Conservation (phyloP, 208 protist species). For the Phytomonas sp. region DNA sequence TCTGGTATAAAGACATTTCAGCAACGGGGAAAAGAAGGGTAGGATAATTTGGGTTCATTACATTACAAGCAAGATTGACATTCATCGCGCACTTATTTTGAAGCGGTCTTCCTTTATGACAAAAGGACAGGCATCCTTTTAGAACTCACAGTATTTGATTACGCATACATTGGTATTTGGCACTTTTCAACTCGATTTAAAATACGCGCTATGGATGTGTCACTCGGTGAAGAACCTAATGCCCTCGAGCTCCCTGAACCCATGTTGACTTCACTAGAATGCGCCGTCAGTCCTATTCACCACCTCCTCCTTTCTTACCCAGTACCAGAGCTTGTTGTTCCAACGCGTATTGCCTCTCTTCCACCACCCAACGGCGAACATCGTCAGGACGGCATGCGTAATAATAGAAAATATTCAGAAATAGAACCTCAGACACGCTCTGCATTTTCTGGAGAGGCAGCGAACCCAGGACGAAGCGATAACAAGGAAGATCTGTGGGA, state of each 20-base stretch:
- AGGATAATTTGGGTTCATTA: not conserved
- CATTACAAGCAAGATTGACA: not conserved
- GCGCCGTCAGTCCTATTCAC: constrained; percentile 23
- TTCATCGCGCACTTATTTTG: not conserved
- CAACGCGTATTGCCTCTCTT: not conserved
- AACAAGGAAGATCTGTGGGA: constrained; percentile 5
- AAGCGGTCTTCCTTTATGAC: not conserved
- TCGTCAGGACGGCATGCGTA: not conserved
- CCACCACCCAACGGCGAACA: not conserved
- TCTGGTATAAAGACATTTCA: not conserved
- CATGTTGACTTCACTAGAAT: not conserved
- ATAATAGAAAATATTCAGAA: constrained; percentile 6
- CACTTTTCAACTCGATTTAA: not conserved
- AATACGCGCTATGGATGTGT: not conserved
- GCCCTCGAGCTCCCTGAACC: not conserved
- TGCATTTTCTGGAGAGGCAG: constrained; percentile 6
- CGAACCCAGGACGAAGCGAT: not conserved
- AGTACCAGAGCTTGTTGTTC: constrained; percentile 16
- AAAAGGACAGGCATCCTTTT: not conserved
- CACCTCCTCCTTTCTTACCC: constrained; percentile 50
- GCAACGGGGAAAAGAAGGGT: not conserved
- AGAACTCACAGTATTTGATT: not conserved
- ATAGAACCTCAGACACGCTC: constrained; percentile 17
- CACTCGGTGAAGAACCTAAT: not conserved
- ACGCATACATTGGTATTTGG: not conserved